phyloP scores from a whole-genome alignment of 1,284 basidiomycete species.

The Trichosporon sp. region DNA sequence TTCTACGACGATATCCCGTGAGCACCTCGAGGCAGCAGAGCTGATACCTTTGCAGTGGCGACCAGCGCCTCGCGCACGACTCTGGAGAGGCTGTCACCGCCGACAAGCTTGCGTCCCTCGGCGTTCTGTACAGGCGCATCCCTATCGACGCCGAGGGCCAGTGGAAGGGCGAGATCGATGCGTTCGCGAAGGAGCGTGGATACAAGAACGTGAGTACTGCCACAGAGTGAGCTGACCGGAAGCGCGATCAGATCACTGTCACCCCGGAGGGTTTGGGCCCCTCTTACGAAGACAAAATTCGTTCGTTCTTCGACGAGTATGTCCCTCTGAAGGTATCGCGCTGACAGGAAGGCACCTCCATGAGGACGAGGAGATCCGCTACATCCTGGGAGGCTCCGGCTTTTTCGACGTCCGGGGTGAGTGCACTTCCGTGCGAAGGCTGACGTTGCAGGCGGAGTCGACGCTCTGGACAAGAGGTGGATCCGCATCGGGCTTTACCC shows the following conservation, averaged over 20 bases:
- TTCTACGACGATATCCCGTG: constrained; percentile 66
- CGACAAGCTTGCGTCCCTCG: constrained; percentile 56
- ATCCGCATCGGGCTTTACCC: constrained; percentile 64
- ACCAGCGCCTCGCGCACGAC: constrained; percentile 72
- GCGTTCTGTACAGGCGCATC: constrained; percentile 62
- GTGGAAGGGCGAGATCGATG: constrained; percentile 56
- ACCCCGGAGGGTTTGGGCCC: constrained; percentile 70
- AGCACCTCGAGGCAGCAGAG: constrained; percentile 11
- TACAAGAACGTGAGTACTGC: constrained; percentile 61
- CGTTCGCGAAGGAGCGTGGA: constrained; percentile 60
- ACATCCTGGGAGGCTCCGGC: constrained; percentile 71
- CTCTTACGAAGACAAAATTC: constrained; percentile 69
- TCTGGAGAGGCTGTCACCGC: constrained; percentile 57
- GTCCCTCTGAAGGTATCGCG: constrained; percentile 27
- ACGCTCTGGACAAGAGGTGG: constrained; percentile 58
- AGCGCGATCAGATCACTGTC: constrained; percentile 66
- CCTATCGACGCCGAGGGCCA: constrained; percentile 55
- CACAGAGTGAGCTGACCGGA: not conserved
- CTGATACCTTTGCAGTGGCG: constrained; percentile 51
- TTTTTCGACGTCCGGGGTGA: constrained; percentile 78
- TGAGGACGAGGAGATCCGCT: constrained; percentile 87
- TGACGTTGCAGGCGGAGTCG: constrained; percentile 15
- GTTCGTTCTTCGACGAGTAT: constrained; percentile 73
- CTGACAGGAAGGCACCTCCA: constrained; percentile 65
- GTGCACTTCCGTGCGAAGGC: constrained; percentile 18